These are phyloP conservation scores for Bimuria novae-zelandiae DNA, from an alignment of 2,329 filamentous ascomycete genomes.

Conservation along the genomic window DNA sequence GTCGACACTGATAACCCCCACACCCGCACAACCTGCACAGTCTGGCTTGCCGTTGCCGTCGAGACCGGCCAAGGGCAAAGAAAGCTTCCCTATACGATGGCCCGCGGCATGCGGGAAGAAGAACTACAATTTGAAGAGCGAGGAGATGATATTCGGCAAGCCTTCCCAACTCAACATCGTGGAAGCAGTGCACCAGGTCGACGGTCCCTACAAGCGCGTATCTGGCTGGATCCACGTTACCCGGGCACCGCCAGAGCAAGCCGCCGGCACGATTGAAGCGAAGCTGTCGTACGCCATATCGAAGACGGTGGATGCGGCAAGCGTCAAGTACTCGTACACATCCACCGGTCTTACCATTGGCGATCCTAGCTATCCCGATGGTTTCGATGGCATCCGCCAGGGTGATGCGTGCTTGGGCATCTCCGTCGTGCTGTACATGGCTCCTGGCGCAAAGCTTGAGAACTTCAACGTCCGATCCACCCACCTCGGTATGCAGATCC, in stretches of 20 bases:
- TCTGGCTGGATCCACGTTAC: conserved; percentile 46
- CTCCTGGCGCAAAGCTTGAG: conserved; percentile 36
- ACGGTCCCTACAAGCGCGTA: conserved; percentile 40
- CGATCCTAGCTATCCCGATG: conserved; percentile 28
- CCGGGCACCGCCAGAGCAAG: conserved; percentile 41
- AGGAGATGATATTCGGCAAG: conserved; percentile 34
- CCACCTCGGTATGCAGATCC: conserved; percentile 46
- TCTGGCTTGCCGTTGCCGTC: conserved; percentile 13
- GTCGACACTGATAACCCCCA: conserved; percentile 20
- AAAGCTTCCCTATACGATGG: conserved; percentile 43
- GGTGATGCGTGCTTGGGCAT: conserved; percentile 45
- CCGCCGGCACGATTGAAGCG: conserved; percentile 41
- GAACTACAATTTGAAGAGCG: conserved; percentile 38
- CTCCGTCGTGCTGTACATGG: conserved; percentile 44
- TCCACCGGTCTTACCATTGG: conserved; percentile 32
- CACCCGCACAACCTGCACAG: conserved; percentile 18
- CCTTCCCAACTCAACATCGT: conserved; percentile 30
- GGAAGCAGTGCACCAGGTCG: conserved; percentile 37
- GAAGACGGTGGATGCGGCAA: conserved; percentile 33
- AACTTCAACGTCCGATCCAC: conserved; percentile 41
- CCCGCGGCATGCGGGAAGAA: conserved; percentile 39
- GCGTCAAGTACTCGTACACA: conserved; percentile 34
- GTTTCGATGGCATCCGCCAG: conserved; percentile 28
- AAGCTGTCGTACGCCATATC: conserved; percentile 46
- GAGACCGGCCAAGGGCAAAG: conserved; percentile 15